Conservation (phyloP, 1,284 basidiomycete species). For the Mycena sp. region DNA sequence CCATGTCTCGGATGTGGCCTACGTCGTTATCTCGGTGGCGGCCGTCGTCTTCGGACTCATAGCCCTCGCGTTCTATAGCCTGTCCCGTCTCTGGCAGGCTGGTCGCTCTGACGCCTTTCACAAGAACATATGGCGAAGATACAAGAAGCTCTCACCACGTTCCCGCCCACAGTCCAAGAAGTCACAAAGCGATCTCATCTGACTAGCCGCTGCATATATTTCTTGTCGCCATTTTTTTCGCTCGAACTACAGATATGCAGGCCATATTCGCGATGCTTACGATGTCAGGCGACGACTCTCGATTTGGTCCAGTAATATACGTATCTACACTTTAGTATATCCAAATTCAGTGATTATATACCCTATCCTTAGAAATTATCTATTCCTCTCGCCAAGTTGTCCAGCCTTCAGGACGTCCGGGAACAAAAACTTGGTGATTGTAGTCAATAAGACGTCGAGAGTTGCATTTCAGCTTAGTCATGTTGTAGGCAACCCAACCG, state of each 20-base stretch:
- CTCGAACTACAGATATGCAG: too few species aligned
- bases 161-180: not conserved
- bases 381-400: too few species aligned
- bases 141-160: not conserved
- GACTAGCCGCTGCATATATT: too few species aligned
- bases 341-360: not conserved
- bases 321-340: too few species aligned
- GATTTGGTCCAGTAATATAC: too few species aligned
- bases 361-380: not conserved
- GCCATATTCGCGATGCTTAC: too few species aligned
- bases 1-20: constrained; percentile 5
- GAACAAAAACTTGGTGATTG: constrained; percentile 12
- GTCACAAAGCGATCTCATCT: too few species aligned
- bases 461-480: not conserved
- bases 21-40: constrained; percentile 13
- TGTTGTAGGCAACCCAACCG: not conserved
- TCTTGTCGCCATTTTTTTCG: too few species aligned
- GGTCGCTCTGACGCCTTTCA: not conserved
- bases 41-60: constrained; percentile 7
- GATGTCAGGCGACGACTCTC: too few species aligned
- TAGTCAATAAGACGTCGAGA: not conserved
- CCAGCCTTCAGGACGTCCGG: too few species aligned
- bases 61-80: constrained; percentile 5
- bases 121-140: not conserved
- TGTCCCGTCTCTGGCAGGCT: constrained; percentile 4